Conservation (phyloP, 257 asterid genomes). For the Solanum clarkiae region DNA sequence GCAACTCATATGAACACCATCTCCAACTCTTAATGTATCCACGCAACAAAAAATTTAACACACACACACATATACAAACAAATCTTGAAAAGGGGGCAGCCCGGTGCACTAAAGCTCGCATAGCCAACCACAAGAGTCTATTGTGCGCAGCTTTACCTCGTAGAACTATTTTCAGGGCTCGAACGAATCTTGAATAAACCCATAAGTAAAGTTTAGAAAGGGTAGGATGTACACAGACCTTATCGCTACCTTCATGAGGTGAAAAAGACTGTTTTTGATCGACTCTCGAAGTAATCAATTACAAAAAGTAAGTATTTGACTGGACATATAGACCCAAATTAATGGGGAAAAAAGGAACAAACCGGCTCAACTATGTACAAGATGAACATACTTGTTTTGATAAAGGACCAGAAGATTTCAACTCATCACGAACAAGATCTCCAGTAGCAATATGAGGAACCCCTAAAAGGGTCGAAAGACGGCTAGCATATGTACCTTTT, state of each 20-base stretch:
- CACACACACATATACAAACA: not conserved
- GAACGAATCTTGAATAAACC: not conserved
- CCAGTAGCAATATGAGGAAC: conserved; percentile 99
- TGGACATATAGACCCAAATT: not conserved
- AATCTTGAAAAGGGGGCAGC: too few relatives aligned
- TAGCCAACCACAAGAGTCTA: too few relatives aligned
- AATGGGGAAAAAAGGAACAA: not conserved
- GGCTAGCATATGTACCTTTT: conserved; percentile 93
- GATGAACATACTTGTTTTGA: conserved; percentile 43
- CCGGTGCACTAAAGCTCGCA: too few relatives aligned
- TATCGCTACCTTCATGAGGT: not conserved
- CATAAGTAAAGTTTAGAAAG: not conserved
- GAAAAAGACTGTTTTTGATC: not conserved
- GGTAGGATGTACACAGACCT: not conserved
- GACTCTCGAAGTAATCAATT: not conserved
- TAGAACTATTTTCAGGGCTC: too few relatives aligned
- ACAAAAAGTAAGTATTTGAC: not conserved
- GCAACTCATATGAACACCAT: not conserved
- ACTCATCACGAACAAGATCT: conserved; percentile 96
- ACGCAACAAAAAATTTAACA: not conserved
- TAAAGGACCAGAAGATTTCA: conserved; percentile 50
- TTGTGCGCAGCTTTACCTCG: too few relatives aligned
- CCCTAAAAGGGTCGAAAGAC: conserved; percentile 67
- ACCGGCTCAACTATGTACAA: not conserved
- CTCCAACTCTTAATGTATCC: not conserved